phyloP scores from a whole-genome alignment of 495 filamentous ascomycete genomes.

The Physcia stellaris region DNA sequence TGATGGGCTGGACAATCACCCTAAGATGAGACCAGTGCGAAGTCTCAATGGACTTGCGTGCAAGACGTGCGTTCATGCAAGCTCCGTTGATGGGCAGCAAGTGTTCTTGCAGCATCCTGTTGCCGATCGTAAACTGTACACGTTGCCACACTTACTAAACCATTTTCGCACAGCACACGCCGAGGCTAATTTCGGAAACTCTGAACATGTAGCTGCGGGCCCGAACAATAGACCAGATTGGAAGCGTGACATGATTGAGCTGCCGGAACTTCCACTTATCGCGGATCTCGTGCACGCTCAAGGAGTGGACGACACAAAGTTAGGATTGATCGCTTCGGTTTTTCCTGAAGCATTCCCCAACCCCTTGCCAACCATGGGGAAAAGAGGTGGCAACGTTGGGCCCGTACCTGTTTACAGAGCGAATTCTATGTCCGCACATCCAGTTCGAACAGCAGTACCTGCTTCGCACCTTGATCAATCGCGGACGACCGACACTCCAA shows the following conservation, averaged over 20 bases:
- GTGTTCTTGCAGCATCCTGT: slow-evolving; percentile 5
- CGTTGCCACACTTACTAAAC: slow-evolving; percentile 45
- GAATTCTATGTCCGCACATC: slow-evolving; percentile 2
- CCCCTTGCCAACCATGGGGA: slow-evolving; percentile 20
- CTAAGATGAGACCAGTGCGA: slow-evolving; percentile 52
- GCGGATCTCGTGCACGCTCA: slow-evolving; percentile 29
- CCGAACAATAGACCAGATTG: slow-evolving; percentile 35
- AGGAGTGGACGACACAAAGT: slow-evolving; percentile 43
- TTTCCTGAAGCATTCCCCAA: slow-evolving; percentile 31
- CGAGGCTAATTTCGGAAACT: slow-evolving; percentile 14
- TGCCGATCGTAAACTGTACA: slow-evolving; percentile 36
- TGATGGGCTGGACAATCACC: slow-evolving; percentile 50
- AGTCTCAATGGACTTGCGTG: slow-evolving; percentile 51
- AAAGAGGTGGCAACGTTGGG: slow-evolving; percentile 17
- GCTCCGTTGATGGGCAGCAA: slow-evolving; percentile 11
- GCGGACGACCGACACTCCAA: too few species aligned
- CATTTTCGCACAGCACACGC: slow-evolving; percentile 55
- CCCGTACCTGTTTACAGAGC: slow-evolving; percentile 15
- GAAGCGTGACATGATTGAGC: slow-evolving; percentile 56
- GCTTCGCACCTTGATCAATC: too few species aligned
- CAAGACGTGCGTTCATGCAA: slow-evolving; percentile 38
- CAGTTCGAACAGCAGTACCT: neutral
- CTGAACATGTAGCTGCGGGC: neutral
- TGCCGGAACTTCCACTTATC: slow-evolving; percentile 40
- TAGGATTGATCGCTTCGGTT: slow-evolving; percentile 40